Base-by-base conservation (phyloP, 2,329 filamentous ascomycete species). In the Amylocarpus encephaloides region DNA sequence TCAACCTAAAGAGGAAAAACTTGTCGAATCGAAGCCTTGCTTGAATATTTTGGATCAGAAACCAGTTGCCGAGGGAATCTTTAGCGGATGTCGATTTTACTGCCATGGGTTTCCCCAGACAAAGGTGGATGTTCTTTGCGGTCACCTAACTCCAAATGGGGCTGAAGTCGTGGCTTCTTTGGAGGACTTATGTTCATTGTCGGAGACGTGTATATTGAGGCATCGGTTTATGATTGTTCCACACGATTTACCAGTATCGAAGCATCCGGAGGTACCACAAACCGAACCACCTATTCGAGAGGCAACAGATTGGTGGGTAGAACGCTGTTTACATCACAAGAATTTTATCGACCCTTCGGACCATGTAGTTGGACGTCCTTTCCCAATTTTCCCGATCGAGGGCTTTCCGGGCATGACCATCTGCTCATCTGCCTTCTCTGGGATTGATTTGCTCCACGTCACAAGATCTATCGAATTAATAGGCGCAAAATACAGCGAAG, bases 221-320 rank as follows among this genome's bases (percentile, higher is more conserved):
- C 51, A 56, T 38, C 48, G 53, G 9, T 64, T 64, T 48, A 54
- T 76, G 41, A 62, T 79, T 43, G 62, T 77, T 15, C 75, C 77
- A 50, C 68, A 73, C 57, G 65, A 72, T 49, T 60, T 70, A 22
- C 61, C 66, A 41, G 48, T 63, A 16, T 48, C 54, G 15, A 39
- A 60, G 13, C 51, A 54, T 47, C 61, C 64, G 30, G 59, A 67
- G 43, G 55, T 71, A 7, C 63, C 66, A 30, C 52, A 59, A 36
- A 58, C 68, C 43, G 64, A 61, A 43, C 54, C 58, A 18, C 68
- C 71, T 55, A 71, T 73, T 48, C 67, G 74, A 43, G 63, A 74
- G 12, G 82, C 95, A 30, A 97, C 90, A 10, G 90, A 95, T 64
- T 94, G 93, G 76, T 98, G 92, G 78, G 76, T 98, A 46, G 93